These are phyloP conservation scores for Fusarium pilosicola DNA, from an alignment of 2,329 filamentous ascomycete genomes.

Conservation along the genomic window DNA sequence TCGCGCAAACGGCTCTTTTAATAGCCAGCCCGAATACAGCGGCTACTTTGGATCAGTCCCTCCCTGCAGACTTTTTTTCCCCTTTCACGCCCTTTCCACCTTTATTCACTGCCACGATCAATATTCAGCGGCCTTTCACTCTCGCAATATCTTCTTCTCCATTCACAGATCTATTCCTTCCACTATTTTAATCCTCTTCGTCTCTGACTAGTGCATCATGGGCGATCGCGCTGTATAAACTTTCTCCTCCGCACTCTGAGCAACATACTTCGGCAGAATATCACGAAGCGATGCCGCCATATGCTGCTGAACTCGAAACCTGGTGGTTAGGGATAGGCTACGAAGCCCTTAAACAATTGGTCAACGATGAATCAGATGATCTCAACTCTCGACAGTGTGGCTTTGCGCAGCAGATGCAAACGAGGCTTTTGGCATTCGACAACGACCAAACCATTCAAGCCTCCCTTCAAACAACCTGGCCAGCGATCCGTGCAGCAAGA, in stretches of 20 bases:
- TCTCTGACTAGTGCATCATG: not conserved
- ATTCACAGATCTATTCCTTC: not conserved
- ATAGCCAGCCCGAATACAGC: not conserved
- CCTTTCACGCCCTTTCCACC: not conserved
- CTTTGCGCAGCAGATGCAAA: conserved; percentile 47
- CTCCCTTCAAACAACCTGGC: conserved; percentile 35
- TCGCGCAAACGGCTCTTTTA: not conserved
- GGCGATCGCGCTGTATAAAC: not conserved
- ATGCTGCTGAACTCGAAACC: conserved; percentile 46
- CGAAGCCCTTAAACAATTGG: conserved; percentile 41
- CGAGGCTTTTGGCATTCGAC: conserved; percentile 47
- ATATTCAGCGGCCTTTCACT: not conserved
- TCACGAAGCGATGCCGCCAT: conserved; percentile 44
- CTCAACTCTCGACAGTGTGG: conserved; percentile 44
- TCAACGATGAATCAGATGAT: conserved; percentile 31
- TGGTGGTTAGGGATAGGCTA: conserved; percentile 49
- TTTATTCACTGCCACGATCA: not conserved
- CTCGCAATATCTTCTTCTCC: not conserved
- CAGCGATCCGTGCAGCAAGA: conserved; percentile 20
- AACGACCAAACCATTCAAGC: conserved; percentile 35
- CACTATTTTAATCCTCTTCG: not conserved
- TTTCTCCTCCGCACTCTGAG: not conserved
- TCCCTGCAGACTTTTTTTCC: not conserved
- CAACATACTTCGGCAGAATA: not conserved
- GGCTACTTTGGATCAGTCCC: not conserved